These are phyloP conservation scores for Salvia rosmarinus DNA, from an alignment of 257 asterid genomes.

Conservation along the genomic window DNA sequence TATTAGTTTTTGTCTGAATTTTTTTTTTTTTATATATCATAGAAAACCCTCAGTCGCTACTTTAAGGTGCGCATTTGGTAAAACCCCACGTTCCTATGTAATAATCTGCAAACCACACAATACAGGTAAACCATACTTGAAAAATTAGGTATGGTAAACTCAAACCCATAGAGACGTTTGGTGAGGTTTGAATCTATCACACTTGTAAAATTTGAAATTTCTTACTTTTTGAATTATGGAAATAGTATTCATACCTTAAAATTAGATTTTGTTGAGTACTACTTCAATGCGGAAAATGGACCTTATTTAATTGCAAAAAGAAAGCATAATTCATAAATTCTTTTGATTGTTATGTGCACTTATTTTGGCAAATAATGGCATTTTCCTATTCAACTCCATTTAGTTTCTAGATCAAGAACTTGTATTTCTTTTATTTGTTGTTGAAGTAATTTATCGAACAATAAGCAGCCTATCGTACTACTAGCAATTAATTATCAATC, in stretches of 20 bases:
- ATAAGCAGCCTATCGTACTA: not conserved
- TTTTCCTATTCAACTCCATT: not conserved
- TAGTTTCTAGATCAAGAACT: not conserved
- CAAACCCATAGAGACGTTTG: too few species aligned
- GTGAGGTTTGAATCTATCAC: too few species aligned
- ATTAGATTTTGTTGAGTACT: not conserved
- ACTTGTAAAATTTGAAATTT: not conserved
- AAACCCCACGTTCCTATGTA: too few species aligned
- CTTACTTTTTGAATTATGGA: not conserved
- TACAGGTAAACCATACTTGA: too few species aligned
- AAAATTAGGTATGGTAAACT: too few species aligned
- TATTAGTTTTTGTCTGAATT: slow-evolving; percentile 18
- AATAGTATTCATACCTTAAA: not conserved
- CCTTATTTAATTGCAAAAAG: not conserved
- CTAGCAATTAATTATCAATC: not conserved
- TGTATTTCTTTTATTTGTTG: not conserved
- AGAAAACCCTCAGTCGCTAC: too few species aligned
- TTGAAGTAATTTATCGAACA: not conserved
- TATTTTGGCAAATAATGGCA: not conserved
- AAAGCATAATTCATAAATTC: not conserved
- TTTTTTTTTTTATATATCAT: too few species aligned
- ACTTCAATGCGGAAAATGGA: not conserved
- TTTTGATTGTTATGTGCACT: not conserved
- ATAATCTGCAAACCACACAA: too few species aligned
- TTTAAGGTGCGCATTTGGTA: too few species aligned